These are phyloP conservation scores for Rhizoclosmatium globosum DNA, from an alignment of 192 early-diverging fungal genomes.

Conservation along the genomic window DNA sequence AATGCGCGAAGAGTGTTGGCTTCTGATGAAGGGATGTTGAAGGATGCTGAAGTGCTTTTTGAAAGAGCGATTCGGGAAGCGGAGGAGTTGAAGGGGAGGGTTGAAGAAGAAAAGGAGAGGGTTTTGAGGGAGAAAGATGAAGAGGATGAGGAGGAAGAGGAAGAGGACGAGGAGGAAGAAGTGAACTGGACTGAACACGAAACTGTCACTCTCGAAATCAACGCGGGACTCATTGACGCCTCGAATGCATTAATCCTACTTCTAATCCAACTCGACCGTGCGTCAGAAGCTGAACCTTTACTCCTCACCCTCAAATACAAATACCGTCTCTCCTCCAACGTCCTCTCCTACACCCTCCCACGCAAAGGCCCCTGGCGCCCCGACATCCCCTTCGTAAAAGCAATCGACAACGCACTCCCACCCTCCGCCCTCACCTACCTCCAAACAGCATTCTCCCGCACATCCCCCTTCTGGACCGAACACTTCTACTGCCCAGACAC, in stretches of 20 bases:
- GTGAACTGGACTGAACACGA: constrained; percentile 2
- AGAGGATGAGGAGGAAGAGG: constrained; percentile 10
- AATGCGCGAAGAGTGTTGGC: background rate
- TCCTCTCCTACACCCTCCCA: constrained; percentile 15
- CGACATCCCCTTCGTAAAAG: constrained; percentile 42
- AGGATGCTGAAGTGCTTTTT: background rate
- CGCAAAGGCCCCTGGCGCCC: background rate
- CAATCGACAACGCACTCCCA: constrained; percentile 38
- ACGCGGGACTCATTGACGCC: constrained; percentile 9
- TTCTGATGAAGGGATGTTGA: background rate
- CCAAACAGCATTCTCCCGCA: constrained; percentile 2
- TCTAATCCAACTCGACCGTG: constrained; percentile 17
- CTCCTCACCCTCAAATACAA: constrained; percentile 17
- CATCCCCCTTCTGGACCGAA: constrained; percentile 37
- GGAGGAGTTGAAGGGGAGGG: background rate
- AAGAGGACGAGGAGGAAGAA: constrained; percentile 11
- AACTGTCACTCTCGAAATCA: constrained; percentile 8
- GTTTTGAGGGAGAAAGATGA: background rate
- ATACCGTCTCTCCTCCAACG: constrained; percentile 23
- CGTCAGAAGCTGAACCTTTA: constrained; percentile 7
- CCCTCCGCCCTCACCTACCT: constrained; percentile 21
- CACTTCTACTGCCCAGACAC: constrained; percentile 36
- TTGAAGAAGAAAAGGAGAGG: background rate
- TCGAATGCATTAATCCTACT: constrained; percentile 27
- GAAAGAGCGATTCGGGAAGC: background rate